These are phyloP conservation scores for Trichomonascaceae sp. DNA, from an alignment of 1,139 yeast species.

Conservation along the genomic window DNA sequence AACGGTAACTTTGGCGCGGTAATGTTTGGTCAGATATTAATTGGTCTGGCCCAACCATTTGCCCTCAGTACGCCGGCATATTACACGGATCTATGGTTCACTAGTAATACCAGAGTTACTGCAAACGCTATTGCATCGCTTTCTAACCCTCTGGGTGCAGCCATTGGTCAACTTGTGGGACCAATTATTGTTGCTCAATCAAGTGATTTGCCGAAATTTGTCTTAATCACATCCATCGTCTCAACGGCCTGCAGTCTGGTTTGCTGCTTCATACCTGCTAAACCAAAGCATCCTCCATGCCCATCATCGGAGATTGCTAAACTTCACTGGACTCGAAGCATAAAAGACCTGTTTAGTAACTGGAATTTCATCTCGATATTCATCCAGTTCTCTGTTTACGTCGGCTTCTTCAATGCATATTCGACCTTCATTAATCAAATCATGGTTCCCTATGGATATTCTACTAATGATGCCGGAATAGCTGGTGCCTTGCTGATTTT, in stretches of 20 bases:
- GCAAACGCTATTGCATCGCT: slow-evolving; percentile 35
- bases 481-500: slow-evolving; percentile 33
- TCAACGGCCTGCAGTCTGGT: slow-evolving; percentile 24
- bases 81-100: slow-evolving; percentile 34
- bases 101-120: slow-evolving; percentile 31
- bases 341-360: slow-evolving; percentile 18
- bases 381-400: slow-evolving; percentile 30
- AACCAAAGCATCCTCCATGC: slow-evolving; percentile 31
- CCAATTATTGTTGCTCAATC: slow-evolving; percentile 30
- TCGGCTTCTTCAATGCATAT: slow-evolving; percentile 35
- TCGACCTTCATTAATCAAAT: slow-evolving; percentile 32
- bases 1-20: slow-evolving; percentile 26
- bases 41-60: slow-evolving; percentile 35
- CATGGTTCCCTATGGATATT: slow-evolving; percentile 33
- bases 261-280: slow-evolving; percentile 23
- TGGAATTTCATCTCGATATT: slow-evolving; percentile 23
- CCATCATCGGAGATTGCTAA: slow-evolving; percentile 30
- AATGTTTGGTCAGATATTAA: slow-evolving; percentile 33
- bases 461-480: slow-evolving; percentile 32
- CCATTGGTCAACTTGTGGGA: slow-evolving; percentile 34
- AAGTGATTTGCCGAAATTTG: slow-evolving; percentile 23
- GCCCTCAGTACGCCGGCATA: slow-evolving; percentile 32
- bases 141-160: slow-evolving; percentile 36
- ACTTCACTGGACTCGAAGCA: slow-evolving; percentile 23
- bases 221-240: slow-evolving; percentile 28